Conservation (phyloP, 169 alveolate genomes). For the Plasmodium vivax region DNA sequence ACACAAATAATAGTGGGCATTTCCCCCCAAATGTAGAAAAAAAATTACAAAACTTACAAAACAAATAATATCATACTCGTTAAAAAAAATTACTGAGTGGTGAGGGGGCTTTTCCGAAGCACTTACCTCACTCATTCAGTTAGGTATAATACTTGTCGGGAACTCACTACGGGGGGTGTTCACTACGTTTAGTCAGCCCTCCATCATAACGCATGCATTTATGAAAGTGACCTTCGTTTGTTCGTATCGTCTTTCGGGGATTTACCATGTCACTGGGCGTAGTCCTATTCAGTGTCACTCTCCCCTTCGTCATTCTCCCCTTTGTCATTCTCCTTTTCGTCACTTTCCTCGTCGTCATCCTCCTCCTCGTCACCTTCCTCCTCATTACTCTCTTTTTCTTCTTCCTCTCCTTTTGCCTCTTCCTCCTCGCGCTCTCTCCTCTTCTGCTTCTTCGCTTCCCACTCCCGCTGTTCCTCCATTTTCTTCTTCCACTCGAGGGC, state of each 20-base stretch:
- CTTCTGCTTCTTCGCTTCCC: constrained; percentile 1
- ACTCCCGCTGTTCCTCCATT: constrained; percentile 32
- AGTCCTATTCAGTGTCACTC: background rate
- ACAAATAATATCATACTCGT: background rate
- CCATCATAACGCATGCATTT: background rate
- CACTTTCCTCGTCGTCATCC: too few relatives aligned
- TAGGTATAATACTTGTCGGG: background rate
- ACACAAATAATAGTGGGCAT: background rate
- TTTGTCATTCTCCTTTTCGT: too few relatives aligned
- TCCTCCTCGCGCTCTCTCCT: background rate
- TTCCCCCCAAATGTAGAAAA: background rate
- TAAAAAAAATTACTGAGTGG: background rate
- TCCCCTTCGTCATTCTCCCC: background rate
- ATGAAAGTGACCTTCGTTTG: background rate
- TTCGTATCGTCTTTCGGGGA: background rate
- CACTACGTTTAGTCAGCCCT: background rate
- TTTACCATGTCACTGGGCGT: background rate
- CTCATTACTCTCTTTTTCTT: background rate
- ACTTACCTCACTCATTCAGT: background rate
- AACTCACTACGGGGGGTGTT: background rate
- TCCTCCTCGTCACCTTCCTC: background rate
- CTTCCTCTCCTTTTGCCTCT: background rate
- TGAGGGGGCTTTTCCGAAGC: background rate
- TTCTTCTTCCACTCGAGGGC: constrained; percentile 66
- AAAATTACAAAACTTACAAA: background rate